Conservation (phyloP, 2,329 filamentous ascomycete genomes). For the Drechslera avenae region DNA sequence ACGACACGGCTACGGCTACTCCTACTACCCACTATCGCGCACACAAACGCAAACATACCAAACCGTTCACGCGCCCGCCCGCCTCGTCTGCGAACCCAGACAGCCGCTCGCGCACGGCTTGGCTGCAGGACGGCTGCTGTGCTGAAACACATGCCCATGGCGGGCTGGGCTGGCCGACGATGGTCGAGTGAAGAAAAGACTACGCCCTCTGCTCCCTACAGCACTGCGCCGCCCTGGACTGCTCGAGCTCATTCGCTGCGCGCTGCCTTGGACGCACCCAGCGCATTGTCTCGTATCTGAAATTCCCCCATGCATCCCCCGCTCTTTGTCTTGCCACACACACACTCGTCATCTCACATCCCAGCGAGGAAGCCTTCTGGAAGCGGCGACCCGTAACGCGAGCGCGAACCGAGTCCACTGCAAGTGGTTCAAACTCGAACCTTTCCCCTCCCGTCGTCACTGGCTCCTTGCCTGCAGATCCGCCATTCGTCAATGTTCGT, state of each 20-base stretch:
- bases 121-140: slow-evolving; percentile 19
- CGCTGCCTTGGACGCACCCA: not conserved
- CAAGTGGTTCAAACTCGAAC: not conserved
- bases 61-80: slow-evolving; percentile 9
- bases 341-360: slow-evolving; percentile 22
- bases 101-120: slow-evolving; percentile 19
- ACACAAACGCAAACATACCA: not conserved
- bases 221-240: too few relatives aligned
- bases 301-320: not conserved
- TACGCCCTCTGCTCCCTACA: slow-evolving; percentile 5
- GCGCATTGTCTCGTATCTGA: too few relatives aligned
- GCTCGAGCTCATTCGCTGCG: too few relatives aligned
- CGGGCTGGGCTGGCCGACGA: slow-evolving; percentile 9
- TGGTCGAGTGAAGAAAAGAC: slow-evolving; percentile 10
- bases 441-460: too few relatives aligned
- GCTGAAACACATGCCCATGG: slow-evolving; percentile 21
- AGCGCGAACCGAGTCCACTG: not conserved
- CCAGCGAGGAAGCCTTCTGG: slow-evolving; percentile 21
- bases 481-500: slow-evolving; percentile 13
- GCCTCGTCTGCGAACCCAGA: slow-evolving; percentile 13
- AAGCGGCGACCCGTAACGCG: slow-evolving; percentile 16
- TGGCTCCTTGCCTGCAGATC: slow-evolving; percentile 9
- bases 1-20: too few relatives aligned
- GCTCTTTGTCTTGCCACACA: slow-evolving; percentile 15
- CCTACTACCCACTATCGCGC: too few relatives aligned